Evolutionary conservation across 495 filamentous ascomycete species (phyloP).

Genomic region (Penicillium malachiteum): DNA sequence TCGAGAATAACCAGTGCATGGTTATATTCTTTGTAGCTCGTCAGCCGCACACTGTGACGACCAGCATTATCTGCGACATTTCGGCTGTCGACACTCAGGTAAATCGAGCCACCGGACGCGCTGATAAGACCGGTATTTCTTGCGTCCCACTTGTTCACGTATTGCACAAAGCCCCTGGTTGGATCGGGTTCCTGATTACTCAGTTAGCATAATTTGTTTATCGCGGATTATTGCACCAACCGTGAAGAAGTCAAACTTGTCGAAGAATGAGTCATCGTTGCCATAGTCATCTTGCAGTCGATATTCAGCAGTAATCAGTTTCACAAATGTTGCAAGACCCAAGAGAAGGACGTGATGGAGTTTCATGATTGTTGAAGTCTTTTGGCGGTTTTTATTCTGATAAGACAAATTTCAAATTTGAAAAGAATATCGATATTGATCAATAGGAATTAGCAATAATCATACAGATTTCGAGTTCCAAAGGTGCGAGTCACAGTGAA

Average conservation of each 20-base stretch:
- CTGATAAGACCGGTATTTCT: constrained; percentile 53
- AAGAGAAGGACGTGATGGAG: constrained; percentile 37
- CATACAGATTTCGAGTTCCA: too few relatives aligned
- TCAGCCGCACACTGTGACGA: constrained; percentile 56
- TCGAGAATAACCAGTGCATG: constrained; percentile 62
- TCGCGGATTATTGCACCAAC: background rate
- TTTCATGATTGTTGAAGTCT: constrained; percentile 31
- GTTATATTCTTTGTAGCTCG: constrained; percentile 52
- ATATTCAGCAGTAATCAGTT: constrained; percentile 37
- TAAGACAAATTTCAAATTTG: too few relatives aligned
- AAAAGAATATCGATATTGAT: too few relatives aligned
- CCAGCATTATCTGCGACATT: constrained; percentile 39
- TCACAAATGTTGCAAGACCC: constrained; percentile 34
- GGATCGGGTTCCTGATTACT: constrained; percentile 49
- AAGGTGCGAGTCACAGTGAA: too few relatives aligned
- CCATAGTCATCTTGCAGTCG: constrained; percentile 4
- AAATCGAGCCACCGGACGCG: constrained; percentile 39
- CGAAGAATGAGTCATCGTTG: constrained; percentile 43
- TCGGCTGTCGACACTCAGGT: constrained; percentile 43
- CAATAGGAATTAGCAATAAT: too few relatives aligned
- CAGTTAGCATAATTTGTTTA: background rate
- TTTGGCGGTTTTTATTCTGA: too few relatives aligned
- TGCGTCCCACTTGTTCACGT: constrained; percentile 53
- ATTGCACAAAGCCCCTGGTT: constrained; percentile 68
- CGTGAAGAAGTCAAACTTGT: constrained; percentile 51